Evolutionary conservation across 163 green algal species (phyloP), one percentile per base, ranked within the genome.

Genomic region (Trebouxia gelatinosa): DNA sequence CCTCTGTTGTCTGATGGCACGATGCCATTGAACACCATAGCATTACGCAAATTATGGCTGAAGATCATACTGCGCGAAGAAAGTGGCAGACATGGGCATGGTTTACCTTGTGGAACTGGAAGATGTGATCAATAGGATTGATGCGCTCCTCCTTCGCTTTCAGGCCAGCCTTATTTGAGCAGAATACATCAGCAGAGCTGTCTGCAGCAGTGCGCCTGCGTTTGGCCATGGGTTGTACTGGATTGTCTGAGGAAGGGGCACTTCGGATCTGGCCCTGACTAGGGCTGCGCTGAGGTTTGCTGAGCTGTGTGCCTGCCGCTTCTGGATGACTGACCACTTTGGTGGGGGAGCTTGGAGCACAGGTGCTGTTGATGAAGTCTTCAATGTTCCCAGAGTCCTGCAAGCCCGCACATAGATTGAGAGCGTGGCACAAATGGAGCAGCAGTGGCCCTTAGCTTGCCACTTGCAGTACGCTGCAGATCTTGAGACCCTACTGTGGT

Each of bases 121-220:
- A 99, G 78, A 99, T 99, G 87, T 98, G 94, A 82, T 99, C 96
- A 35, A 99, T 98, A 9, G 96, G 96, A 58, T 91, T 92, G 76
- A 78, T 79, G 13, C 77, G 80, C 78, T 13, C 72, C 3, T 19
- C 48, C 48, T 59, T 59, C 1, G 26, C 48, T 29, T 48, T 3
- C 0, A 72, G 19, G 31, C 38, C 28, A 31, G n/a, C 62, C 61
- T 39, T 68, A 54, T 50, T n/a, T n/a, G n/a, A 37, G 9, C 32
- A 57, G 48, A 43, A 37, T 51, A 39, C 46, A 51, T 62, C 74
- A 43, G 70, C n/a, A 62, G 57, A 1, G 31, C 37, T 23, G 64
- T 21, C 35, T 75, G n/a, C n/a, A n/a, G n/a, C 61, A 9, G 77
- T 85, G 6, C 83, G 80, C 19, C 80, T 82, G 78, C 80, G 81